Evolutionary conservation across 116 monocot species (phyloP).

Genomic region (Posidonia oceanica): DNA sequence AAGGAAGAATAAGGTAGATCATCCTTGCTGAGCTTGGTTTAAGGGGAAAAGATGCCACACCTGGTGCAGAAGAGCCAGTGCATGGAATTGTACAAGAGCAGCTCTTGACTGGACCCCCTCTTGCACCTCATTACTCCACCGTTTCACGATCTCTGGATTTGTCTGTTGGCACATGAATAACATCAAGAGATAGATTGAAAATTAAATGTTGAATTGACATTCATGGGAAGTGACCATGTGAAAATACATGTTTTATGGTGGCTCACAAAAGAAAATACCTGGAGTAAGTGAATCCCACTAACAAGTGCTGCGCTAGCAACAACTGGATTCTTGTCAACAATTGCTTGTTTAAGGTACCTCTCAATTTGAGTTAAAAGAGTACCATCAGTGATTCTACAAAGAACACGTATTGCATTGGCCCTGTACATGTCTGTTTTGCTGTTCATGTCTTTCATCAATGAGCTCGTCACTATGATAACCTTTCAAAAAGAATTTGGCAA

Average conservation of each 20-base stretch:
- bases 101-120: slow-evolving; percentile 98
- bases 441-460: slow-evolving; percentile 99
- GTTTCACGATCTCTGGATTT: slow-evolving; percentile 93
- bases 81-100: slow-evolving; percentile 98
- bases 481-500: slow-evolving; percentile 6
- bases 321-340: slow-evolving; percentile 97
- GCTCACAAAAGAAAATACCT: slow-evolving; percentile 34
- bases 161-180: slow-evolving; percentile 30
- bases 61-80: slow-evolving; percentile 94
- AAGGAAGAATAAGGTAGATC: too few species aligned
- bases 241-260: too few species aligned
- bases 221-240: neutral
- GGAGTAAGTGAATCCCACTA: slow-evolving; percentile 90
- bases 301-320: slow-evolving; percentile 99
- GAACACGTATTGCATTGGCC: slow-evolving; percentile 96
- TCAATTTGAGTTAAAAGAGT: slow-evolving; percentile 96
- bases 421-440: slow-evolving; percentile 99
- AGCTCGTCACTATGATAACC: slow-evolving; percentile 99
- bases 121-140: slow-evolving; percentile 99
- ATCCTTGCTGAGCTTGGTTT: too few species aligned
- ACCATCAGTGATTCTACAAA: slow-evolving; percentile 92
- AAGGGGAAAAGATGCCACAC: slow-evolving; percentile 15
- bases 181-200: neutral
- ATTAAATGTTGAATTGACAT: neutral
- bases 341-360: slow-evolving; percentile 95